phyloP scores from a whole-genome alignment of 208 protist genomes.

The Trypanosomatidae sp. region DNA sequence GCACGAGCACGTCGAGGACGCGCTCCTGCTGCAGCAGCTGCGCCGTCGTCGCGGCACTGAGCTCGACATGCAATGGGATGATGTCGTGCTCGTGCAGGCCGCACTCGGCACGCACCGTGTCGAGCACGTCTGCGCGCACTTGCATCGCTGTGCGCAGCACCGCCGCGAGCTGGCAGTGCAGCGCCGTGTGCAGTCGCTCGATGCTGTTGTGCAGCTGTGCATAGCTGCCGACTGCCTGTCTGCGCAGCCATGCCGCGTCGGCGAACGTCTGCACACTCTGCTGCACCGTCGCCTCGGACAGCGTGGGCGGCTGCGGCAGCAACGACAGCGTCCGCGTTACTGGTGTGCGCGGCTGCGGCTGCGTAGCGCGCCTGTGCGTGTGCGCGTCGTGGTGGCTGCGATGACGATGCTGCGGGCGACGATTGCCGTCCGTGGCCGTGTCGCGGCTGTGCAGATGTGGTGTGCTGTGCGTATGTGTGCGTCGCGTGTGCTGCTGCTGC shows the following conservation, averaged over 20 bases:
- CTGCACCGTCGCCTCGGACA: slow-evolving; percentile 55
- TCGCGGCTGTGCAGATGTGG: slow-evolving; percentile 14
- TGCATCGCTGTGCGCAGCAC: slow-evolving; percentile 62
- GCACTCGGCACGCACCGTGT: slow-evolving; percentile 9
- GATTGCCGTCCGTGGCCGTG: slow-evolving; percentile 6
- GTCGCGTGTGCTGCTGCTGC: too few species aligned
- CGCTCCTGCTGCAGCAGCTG: slow-evolving; percentile 24
- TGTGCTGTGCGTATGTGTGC: not conserved
- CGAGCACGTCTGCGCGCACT: slow-evolving; percentile 29
- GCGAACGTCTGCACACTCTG: slow-evolving; percentile 64
- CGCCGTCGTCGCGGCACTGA: slow-evolving; percentile 8
- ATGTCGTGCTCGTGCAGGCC: slow-evolving; percentile 10
- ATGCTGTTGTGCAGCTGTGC: slow-evolving; percentile 77
- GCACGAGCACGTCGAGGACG: slow-evolving; percentile 23
- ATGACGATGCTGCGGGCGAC: not conserved
- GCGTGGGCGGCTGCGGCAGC: slow-evolving; percentile 4
- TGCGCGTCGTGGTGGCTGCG: not conserved
- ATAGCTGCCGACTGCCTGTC: slow-evolving; percentile 54
- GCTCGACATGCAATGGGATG: slow-evolving; percentile 39
- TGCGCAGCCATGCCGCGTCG: slow-evolving; percentile 50
- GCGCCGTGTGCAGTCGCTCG: slow-evolving; percentile 32
- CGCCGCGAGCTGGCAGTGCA: slow-evolving; percentile 35
- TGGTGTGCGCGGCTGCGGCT: not conserved
- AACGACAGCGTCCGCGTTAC: not conserved
- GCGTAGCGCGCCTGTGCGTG: too few species aligned